These are phyloP conservation scores for Hypoxylon lienhwacheense DNA, from an alignment of 495 filamentous ascomycete genomes.

Conservation along the genomic window DNA sequence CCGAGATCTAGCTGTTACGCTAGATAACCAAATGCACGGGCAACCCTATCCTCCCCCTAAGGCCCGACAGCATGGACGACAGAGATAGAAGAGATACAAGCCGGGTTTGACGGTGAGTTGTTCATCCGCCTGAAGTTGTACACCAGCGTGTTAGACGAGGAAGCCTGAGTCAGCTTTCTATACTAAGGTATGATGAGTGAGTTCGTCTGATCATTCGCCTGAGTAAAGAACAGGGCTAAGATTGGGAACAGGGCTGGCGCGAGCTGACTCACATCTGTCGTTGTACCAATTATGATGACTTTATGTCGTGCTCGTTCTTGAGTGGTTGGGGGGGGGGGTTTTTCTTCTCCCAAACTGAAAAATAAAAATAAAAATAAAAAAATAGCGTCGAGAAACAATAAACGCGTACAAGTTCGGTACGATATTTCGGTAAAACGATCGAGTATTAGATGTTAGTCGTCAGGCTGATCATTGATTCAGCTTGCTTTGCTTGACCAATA, in stretches of 20 bases:
- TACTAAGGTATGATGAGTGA: slow-evolving; percentile 28
- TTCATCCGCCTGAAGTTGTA: slow-evolving; percentile 26
- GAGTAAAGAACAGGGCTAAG: too few relatives aligned
- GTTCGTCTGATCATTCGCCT: slow-evolving; percentile 10
- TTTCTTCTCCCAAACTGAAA: too few relatives aligned
- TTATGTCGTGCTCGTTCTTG: slow-evolving; percentile 14
- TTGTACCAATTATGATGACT: slow-evolving; percentile 32
- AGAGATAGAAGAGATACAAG: slow-evolving; percentile 6
- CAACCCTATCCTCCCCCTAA: slow-evolving; percentile 20
- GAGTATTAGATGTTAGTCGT: slow-evolving; percentile 1
- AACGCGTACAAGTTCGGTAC: slow-evolving; percentile 27
- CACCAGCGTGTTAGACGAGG: slow-evolving; percentile 25
- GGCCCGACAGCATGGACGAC: slow-evolving; percentile 27
- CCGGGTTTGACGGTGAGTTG: slow-evolving; percentile 18
- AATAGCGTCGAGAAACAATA: slow-evolving; percentile 24
- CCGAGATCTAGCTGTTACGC: slow-evolving; percentile 20
- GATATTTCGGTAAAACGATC: slow-evolving; percentile 28
- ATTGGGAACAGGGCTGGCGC: too few relatives aligned
- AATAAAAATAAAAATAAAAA: too few relatives aligned
- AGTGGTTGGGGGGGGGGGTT: too few relatives aligned
- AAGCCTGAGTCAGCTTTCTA: slow-evolving; percentile 40
- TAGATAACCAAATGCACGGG: slow-evolving; percentile 22
- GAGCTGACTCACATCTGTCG: slow-evolving; percentile 36
- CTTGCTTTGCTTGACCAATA: slow-evolving; percentile 5
- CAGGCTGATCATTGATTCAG: slow-evolving; percentile 16